phyloP scores from a whole-genome alignment of 2,329 filamentous ascomycete genomes.

The Clarireedia hainanense region DNA sequence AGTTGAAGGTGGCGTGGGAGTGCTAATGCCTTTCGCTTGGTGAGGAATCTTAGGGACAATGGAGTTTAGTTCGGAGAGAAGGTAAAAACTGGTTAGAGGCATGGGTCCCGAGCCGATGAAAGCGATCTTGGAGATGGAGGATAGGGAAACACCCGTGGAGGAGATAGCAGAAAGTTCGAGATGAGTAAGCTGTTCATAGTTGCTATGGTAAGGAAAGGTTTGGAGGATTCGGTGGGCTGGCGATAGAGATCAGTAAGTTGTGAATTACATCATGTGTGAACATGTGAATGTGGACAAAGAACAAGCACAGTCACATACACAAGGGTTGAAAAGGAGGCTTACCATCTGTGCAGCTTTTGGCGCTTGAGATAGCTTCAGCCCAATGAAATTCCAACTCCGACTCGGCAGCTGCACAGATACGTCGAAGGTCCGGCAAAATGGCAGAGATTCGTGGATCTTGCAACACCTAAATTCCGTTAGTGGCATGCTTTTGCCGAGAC shows the following conservation, averaged over 20 bases:
- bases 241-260: constrained; percentile 23
- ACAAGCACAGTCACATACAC: not conserved
- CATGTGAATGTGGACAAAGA: not conserved
- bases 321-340: not conserved
- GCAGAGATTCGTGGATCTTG: constrained; percentile 25
- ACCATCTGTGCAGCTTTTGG: constrained; percentile 15
- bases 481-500: not conserved
- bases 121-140: constrained; percentile 31
- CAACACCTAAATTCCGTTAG: constrained; percentile 28
- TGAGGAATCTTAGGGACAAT: not conserved
- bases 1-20: not conserved
- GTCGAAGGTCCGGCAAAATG: constrained; percentile 33
- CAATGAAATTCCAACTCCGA: constrained; percentile 38
- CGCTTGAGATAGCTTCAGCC: constrained; percentile 31
- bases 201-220: constrained; percentile 41
- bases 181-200: constrained; percentile 40
- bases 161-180: constrained; percentile 38
- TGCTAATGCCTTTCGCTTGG: not conserved
- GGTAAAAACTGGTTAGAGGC: constrained; percentile 40
- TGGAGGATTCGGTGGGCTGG: not conserved
- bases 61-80: constrained; percentile 30
- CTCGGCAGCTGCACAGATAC: constrained; percentile 38
- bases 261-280: not conserved
- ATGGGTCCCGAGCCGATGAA: constrained; percentile 45
- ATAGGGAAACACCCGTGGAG: constrained; percentile 25